phyloP scores from a whole-genome alignment of 164 flowering plant genomes.

The Annona cherimola region DNA sequence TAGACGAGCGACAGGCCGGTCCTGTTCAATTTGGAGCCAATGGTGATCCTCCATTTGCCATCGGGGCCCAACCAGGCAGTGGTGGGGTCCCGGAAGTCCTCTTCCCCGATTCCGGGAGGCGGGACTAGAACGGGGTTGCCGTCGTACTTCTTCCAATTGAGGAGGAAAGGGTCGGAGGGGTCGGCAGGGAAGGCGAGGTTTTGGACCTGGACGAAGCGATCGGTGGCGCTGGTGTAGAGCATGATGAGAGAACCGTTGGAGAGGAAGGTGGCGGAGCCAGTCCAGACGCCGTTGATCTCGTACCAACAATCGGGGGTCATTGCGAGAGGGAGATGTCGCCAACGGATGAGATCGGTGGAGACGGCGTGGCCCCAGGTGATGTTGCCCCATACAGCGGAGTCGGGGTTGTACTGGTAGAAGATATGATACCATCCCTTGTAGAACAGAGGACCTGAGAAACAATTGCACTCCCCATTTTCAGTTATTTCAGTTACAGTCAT shows the following conservation, averaged over 20 bases:
- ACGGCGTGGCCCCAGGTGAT: slow-evolving; percentile 90
- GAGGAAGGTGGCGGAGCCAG: slow-evolving; percentile 88
- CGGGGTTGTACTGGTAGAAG: slow-evolving; percentile 85
- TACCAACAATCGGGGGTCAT: slow-evolving; percentile 78
- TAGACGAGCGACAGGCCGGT: slow-evolving; percentile 68
- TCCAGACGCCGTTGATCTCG: slow-evolving; percentile 77
- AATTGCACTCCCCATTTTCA: background rate
- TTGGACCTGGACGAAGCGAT: slow-evolving; percentile 62
- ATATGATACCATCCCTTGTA: slow-evolving; percentile 89
- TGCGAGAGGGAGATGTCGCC: slow-evolving; percentile 73
- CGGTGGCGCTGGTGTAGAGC: slow-evolving; percentile 83
- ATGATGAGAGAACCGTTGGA: slow-evolving; percentile 55
- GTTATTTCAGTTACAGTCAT: background rate
- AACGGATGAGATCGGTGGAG: slow-evolving; percentile 65
- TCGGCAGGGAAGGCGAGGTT: slow-evolving; percentile 65
- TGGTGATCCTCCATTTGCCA: slow-evolving; percentile 55
- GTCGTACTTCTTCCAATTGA: slow-evolving; percentile 62
- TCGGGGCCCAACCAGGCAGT: slow-evolving; percentile 62
- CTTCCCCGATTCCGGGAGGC: slow-evolving; percentile 49
- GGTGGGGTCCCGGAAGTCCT: slow-evolving; percentile 81
- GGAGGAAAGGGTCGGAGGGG: slow-evolving; percentile 65
- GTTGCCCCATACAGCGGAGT: slow-evolving; percentile 80
- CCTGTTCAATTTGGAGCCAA: slow-evolving; percentile 55
- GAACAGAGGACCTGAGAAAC: slow-evolving; percentile 58
- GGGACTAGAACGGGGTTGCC: slow-evolving; percentile 71